Percentiles rank a stretch among this genome's conserved stretches.
phyloP scores from a whole-genome alignment of 2,329 filamentous ascomycete species.

The Cytospora piceae region DNA sequence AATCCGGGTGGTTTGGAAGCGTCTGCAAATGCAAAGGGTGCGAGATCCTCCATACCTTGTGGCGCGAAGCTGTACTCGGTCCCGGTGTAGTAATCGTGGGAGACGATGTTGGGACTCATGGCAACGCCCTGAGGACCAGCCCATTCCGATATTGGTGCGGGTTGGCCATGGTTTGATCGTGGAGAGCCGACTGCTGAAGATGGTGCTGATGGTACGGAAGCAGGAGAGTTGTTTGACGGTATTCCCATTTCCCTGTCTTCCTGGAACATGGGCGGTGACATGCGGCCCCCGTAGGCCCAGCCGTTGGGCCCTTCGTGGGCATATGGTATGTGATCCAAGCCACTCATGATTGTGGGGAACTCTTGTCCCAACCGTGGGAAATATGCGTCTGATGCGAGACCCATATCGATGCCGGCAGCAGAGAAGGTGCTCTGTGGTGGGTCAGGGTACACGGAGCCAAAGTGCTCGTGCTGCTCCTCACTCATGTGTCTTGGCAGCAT shows the following conservation, averaged over 20 bases:
- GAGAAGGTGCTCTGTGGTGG: slow-evolving; percentile 47
- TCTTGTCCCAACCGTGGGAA: slow-evolving; percentile 46
- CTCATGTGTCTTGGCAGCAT: slow-evolving; percentile 35
- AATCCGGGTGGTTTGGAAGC: slow-evolving; percentile 51
- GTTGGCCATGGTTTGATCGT: slow-evolving; percentile 62
- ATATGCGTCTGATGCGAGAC: slow-evolving; percentile 52
- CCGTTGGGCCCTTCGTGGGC: slow-evolving; percentile 50
- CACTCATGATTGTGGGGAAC: slow-evolving; percentile 45
- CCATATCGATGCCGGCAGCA: slow-evolving; percentile 51
- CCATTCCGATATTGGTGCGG: slow-evolving; percentile 64
- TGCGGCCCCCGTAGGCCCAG: slow-evolving; percentile 51
- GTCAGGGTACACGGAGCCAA: slow-evolving; percentile 50
- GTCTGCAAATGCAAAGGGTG: slow-evolving; percentile 51
- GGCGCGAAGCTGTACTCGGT: slow-evolving; percentile 59
- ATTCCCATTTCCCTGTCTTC: slow-evolving; percentile 56
- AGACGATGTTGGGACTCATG: slow-evolving; percentile 66
- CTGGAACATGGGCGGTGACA: slow-evolving; percentile 53
- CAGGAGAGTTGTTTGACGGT: slow-evolving; percentile 62
- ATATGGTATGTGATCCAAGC: slow-evolving; percentile 50
- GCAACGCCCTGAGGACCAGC: slow-evolving; percentile 56
- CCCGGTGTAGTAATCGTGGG: slow-evolving; percentile 56
- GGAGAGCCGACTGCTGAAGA: slow-evolving; percentile 72
- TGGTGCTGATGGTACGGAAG: slow-evolving; percentile 64
- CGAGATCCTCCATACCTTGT: slow-evolving; percentile 54
- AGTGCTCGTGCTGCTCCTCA: slow-evolving; percentile 43